These are phyloP conservation scores for Acephala macrosclerotiorum DNA, from an alignment of 2,329 filamentous ascomycete species.

Conservation along the genomic window DNA sequence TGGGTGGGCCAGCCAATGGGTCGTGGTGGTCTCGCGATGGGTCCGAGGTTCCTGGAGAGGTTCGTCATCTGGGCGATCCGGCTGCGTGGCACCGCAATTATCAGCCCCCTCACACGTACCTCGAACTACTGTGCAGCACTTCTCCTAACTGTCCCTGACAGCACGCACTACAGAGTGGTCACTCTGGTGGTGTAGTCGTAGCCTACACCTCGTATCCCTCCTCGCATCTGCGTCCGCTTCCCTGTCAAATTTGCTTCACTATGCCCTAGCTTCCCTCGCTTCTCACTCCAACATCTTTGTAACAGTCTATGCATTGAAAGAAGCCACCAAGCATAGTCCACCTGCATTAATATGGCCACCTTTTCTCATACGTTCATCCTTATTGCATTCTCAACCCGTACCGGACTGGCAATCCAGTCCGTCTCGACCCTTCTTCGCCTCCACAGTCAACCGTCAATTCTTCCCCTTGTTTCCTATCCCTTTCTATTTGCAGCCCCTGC, in stretches of 20 bases:
- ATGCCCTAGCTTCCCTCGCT: conserved; percentile 18
- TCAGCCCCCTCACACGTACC: neutral
- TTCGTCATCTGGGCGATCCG: conserved; percentile 17
- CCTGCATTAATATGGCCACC: conserved; percentile 31
- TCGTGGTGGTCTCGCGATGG: conserved; percentile 4
- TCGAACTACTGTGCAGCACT: neutral
- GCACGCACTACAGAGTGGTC: neutral
- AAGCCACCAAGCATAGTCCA: conserved; percentile 21
- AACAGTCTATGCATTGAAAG: conserved; percentile 29
- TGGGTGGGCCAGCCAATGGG: neutral
- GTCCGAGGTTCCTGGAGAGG: neutral
- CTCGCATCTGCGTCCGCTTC: neutral
- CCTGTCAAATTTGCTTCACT: conserved; percentile 7
- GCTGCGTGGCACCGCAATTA: conserved; percentile 12
- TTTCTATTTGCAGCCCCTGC: conserved; percentile 32
- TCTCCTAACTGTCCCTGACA: neutral
- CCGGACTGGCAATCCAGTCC: conserved; percentile 19
- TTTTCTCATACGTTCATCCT: conserved; percentile 24
- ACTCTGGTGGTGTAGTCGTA: neutral
- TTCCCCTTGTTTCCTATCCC: conserved; percentile 22
- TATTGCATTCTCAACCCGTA: conserved; percentile 34
- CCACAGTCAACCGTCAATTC: conserved; percentile 17
- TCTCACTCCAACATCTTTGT: conserved; percentile 32
- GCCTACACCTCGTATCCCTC: conserved; percentile 6
- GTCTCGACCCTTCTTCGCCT: conserved; percentile 13